These are phyloP conservation scores for Kwoniella shandongensis DNA, from an alignment of 768 basidiomycete species.

Conservation along the genomic window DNA sequence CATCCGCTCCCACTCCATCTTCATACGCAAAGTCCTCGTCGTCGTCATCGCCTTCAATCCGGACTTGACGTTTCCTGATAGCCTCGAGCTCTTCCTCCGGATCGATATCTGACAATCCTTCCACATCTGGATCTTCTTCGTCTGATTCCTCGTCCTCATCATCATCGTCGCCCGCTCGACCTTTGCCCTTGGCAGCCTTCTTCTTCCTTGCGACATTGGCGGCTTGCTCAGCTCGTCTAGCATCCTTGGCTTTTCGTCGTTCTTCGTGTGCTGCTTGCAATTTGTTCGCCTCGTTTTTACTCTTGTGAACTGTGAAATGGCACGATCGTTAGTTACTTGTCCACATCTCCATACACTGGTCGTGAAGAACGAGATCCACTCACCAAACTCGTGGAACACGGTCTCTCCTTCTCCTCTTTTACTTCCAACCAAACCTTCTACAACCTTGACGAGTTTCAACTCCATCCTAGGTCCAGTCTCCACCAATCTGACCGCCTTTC, in stretches of 20 bases:
- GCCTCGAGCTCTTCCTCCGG: conserved; percentile 55
- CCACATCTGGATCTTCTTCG: conserved; percentile 52
- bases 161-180: conserved; percentile 23
- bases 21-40: conserved; percentile 25
- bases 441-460: conserved; percentile 85
- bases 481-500: conserved; percentile 84
- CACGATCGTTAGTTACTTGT: conserved; percentile 7
- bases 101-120: conserved; percentile 55
- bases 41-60: conserved; percentile 14
- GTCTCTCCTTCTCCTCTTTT: conserved; percentile 76
- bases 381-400: conserved; percentile 91
- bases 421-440: conserved; percentile 81
- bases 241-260: conserved; percentile 70
- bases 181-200: conserved; percentile 48
- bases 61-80: conserved; percentile 51
- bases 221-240: conserved; percentile 85
- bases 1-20: conserved; percentile 34
- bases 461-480: conserved; percentile 97
- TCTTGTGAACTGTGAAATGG: conserved; percentile 76
- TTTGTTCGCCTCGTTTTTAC: conserved; percentile 68
- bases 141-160: conserved; percentile 42
- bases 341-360: too few species aligned
- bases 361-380: too few species aligned
- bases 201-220: conserved; percentile 85
- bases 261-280: conserved; percentile 74